Evolutionary conservation across 345 rosid species (phyloP).

Genomic region (Mallotus nudiflorus): DNA sequence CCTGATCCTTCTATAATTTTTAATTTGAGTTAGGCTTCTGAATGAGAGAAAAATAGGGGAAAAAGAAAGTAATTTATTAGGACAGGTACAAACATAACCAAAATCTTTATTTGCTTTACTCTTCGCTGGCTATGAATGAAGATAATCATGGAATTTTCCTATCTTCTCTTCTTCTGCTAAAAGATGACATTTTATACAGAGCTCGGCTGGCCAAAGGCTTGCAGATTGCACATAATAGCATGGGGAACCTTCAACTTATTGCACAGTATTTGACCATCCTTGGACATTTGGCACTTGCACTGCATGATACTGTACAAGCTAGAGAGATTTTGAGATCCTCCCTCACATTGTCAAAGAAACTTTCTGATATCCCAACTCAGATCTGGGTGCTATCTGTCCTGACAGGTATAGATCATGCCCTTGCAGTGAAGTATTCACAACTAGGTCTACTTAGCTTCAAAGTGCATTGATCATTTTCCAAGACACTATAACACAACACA

Average conservation of each 20-base stretch:
- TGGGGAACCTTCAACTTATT: slow-evolving; percentile 98
- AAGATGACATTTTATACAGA: slow-evolving; percentile 43
- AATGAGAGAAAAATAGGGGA: neutral
- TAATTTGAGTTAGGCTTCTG: neutral
- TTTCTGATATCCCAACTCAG: slow-evolving; percentile 89
- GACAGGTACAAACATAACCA: neutral
- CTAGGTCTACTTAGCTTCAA: neutral
- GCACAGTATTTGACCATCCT: slow-evolving; percentile 88
- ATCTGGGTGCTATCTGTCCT: slow-evolving; percentile 90
- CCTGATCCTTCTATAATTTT: neutral
- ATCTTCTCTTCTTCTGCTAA: slow-evolving; percentile 9
- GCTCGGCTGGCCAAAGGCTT: slow-evolving; percentile 90
- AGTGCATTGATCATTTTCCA: neutral
- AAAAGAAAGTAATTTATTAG: neutral
- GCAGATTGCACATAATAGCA: slow-evolving; percentile 83
- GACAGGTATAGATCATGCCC: slow-evolving; percentile 48
- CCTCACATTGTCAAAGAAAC: slow-evolving; percentile 87
- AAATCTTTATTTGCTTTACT: neutral
- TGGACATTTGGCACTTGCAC: slow-evolving; percentile 86
- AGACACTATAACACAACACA: too few species aligned
- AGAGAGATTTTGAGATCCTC: slow-evolving; percentile 94
- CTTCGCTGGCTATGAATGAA: neutral
- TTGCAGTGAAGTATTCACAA: neutral
- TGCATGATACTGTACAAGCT: slow-evolving; percentile 90
- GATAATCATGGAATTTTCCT: neutral